Evolutionary conservation across 805 yeast genomes (phyloP), one percentile per base, ranked within the genome.

Genomic region (Ogataea angusta): DNA sequence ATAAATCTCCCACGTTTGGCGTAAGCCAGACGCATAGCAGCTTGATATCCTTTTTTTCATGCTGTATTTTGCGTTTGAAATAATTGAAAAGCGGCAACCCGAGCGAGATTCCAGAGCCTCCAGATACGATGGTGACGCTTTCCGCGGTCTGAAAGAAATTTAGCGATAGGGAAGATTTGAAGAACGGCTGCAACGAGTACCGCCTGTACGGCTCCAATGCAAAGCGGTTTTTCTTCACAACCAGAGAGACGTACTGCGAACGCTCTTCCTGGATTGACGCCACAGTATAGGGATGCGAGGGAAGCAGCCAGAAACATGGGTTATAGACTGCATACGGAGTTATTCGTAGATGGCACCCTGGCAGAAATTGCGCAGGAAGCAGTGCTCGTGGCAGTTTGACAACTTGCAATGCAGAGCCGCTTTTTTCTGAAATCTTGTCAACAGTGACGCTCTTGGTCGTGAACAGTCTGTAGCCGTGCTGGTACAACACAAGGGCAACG

Each of bases 101-200:
- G 39, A 73, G 73, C 0, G 89, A 79, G 9, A 84, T 72, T 1
- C 91, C 90, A 2, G 87, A 76, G 0, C 93, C 93, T 10, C 90
- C 91, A 47, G 82, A 75, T 1, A 83, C 67, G 14, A 83, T 68
- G 12, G 67, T 56, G 1, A 79, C 72, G 28, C 73, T 70, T 24
- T 70, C 72, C 0, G 76, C 80, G 0, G 76, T 68, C 28, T 63
- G 59, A 46, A 75, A 70, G 45, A 76, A 73, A 14, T 66, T 62
- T 10, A 53, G 46, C 10, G 73, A 65, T 4, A 78, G 40, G 4
- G 82, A 68, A 3, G 75, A 67, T n/a, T 43, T 36, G 35, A 59
- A 59, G 51, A 62, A 75, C 6, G 71, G 64, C 45, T 66, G 64
- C 17, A 73, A 45, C 6, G 77, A 66, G 45, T 70, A 67, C 1